Base-by-base conservation (phyloP, 768 basidiomycete genomes). In the Lactarius trivialis region DNA sequence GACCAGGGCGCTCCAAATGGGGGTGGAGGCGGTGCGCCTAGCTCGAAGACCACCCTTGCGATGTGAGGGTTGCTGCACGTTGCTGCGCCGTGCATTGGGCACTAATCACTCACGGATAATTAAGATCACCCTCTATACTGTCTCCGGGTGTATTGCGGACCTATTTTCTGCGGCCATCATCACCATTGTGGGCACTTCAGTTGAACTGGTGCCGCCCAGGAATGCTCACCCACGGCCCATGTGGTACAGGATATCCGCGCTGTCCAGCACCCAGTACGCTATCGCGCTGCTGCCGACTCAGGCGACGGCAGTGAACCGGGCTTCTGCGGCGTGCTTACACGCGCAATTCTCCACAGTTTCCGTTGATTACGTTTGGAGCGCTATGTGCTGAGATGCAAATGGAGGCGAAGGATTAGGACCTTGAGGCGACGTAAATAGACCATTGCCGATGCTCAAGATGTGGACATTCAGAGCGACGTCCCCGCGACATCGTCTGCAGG, bases 341-440 rank as follows among this genome's bases (percentile, higher is more conserved):
- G 91, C 21, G 96, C 95, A 21, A 94, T 98, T 60, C 78, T 98
- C 58, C 96, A 98, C 68, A 97, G 4, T 98, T 98, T 76, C 94
- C 95, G 4, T 76, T 97, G 65, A 86, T 96, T 74, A 93, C 93
- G 72, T 98, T 94, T 68, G 84, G 85, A 7, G 60, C 67, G 30
- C 55, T 55, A n/a, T 34, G 64, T 26, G 39, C 59, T 41, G 59
- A 61, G 15, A 21, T 15, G 49, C 68, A 30, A n/a, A 45, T 12
- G 28, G 63, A 36, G 77, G 76, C 65, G 76, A 21, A 58, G 32
- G 26, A 63, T 5, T 11, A 68, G 14, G 58, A 49, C 43, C n/a
- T 56, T 15, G 58, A 60, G 32, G 61, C 55, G 1, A 56, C 7
- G 33, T 34, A 19, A 53, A 55, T 26, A 55, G 48, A 7, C 41